Evolutionary conservation across 306 rosid genomes (phyloP), one percentile per base, ranked within the genome.

Genomic region (Acacia crassicarpa): DNA sequence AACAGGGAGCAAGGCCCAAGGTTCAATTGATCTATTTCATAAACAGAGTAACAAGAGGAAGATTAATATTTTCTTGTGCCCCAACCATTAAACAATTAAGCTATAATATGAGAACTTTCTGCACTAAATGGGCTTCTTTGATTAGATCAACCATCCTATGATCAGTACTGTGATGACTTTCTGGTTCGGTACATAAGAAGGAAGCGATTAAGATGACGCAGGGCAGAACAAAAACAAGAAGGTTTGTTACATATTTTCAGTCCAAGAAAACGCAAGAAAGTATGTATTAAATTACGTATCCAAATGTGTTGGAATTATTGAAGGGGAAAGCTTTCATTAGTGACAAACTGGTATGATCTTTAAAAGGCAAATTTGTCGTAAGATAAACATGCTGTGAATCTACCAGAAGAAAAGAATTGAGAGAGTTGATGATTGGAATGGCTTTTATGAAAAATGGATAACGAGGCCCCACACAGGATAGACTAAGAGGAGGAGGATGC

Each of bases 401-500:
- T 44, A 1, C 16, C 9, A 10, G 22, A 9, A 5, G 30, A n/a
- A n/a, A 32, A 43, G 35, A 0, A 35, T 3, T 3, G 8, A 4
- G 10, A 35, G 7, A 17, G 16, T 35, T 8, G 72, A 16, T 66
- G 2, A 38, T 8, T 67, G 15, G 5, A n/a, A 69, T n/a, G 35
- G 35, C 63, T 4, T 70, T 78, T 77, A 86, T 68, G 89, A 8
- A 75, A 85, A 86, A 49, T 83, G 92, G 81, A 92, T 13, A 46
- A 91, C 53, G 77, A 95, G 76, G 23, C 89, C 76, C 97, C 95
- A 93, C 2, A 30, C 25, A 27, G 77, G 62, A 30, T 72, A 72
- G 27, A 49, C 63, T 8, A 72, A 4, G 62, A 95, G 91, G 61
- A 93, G 69, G 81, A 95, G 51, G 41, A 95, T 91, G 78, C 98